phyloP scores from a whole-genome alignment of 2,329 filamentous ascomycete genomes.

The Penicillium glabrum region DNA sequence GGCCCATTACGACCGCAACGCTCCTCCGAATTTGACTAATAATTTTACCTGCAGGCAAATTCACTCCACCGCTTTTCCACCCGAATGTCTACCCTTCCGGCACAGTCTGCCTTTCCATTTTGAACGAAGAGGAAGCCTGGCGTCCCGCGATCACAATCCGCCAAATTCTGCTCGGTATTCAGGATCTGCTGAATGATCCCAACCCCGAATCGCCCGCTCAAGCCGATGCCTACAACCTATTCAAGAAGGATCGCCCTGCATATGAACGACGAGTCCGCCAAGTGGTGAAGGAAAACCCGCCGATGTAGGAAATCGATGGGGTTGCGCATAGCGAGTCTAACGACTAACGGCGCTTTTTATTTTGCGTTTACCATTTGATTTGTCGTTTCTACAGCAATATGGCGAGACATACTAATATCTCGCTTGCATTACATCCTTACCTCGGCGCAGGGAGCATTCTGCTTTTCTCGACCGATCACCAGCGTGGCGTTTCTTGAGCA shows the following conservation, averaged over 20 bases:
- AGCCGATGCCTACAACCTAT: slow-evolving; percentile 95
- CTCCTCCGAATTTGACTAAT: not conserved
- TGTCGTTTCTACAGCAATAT: not conserved
- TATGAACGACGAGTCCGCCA: slow-evolving; percentile 87
- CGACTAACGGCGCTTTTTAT: slow-evolving; percentile 1
- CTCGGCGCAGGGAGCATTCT: slow-evolving; percentile 14
- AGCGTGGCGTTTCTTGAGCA: slow-evolving; percentile 30
- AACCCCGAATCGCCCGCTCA: slow-evolving; percentile 97
- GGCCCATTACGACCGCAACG: not conserved
- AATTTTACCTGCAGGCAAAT: slow-evolving; percentile 69
- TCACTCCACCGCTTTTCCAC: slow-evolving; percentile 92
- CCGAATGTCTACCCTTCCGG: slow-evolving; percentile 98
- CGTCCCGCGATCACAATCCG: slow-evolving; percentile 98
- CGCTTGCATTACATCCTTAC: slow-evolving; percentile 16
- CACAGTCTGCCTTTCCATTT: slow-evolving; percentile 92
- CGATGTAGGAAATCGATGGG: slow-evolving; percentile 52
- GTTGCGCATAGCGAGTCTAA: slow-evolving; percentile 1
- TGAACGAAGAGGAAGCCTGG: slow-evolving; percentile 99
- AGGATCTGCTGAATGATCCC: slow-evolving; percentile 92
- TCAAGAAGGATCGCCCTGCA: slow-evolving; percentile 81
- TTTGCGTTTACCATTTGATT: not conserved
- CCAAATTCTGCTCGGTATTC: slow-evolving; percentile 93
- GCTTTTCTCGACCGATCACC: slow-evolving; percentile 16
- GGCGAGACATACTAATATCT: slow-evolving; percentile 4
- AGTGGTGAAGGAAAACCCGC: slow-evolving; percentile 86